Evolutionary conservation across 2,329 filamentous ascomycete genomes (phyloP), one percentile per base, ranked within the genome.

Genomic region (Atkinsonella hypoxylon): DNA sequence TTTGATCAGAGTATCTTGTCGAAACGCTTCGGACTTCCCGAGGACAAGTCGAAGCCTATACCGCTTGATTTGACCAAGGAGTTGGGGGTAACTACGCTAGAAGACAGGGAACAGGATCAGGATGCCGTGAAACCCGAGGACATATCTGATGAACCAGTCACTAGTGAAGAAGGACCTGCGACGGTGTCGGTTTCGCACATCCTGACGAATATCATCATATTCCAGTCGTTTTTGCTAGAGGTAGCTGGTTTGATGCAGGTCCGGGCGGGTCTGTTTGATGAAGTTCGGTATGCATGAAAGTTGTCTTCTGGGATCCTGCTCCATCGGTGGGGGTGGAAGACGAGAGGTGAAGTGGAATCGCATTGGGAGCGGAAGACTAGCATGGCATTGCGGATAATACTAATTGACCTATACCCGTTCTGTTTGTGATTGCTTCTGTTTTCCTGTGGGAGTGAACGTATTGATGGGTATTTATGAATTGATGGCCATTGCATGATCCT

Each of bases 161-260:
- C 41, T 11, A 49, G 52, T 34, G 55, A 56, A 1, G 47, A 51
- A 22, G 26, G 26, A 26, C 26, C 7, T 8, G 36, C 52, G n/a
- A 74, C 73, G 10, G 83, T 81, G 8, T 87, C 83, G 8, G 78
- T 93, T 4, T 88, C 84, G 40, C 87, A 91, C 62, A 72, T 91
- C 11, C 70, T 93, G 54, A 91, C 87, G 6, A 93, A 91, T 63
- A 79, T 85, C 40, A 79, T 91, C 52, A 78, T 91, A 47, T 71
- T 89, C 51, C 87, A 93, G 64, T 85, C 86, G 36, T 93, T 93
- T 62, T 67, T 91, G 47, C 74, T 91, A 47, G 87, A 93, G 65
- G 66, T 91, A 51, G 82, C 85, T 2, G 84, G 85, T 26, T 66
- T 90, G 58, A 74, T 89, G 52, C 86, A 91, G 64, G 82, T 86